Evolutionary conservation across 2,329 filamentous ascomycete genomes (phyloP).

Genomic region (Gaeumannomyces tritici): DNA sequence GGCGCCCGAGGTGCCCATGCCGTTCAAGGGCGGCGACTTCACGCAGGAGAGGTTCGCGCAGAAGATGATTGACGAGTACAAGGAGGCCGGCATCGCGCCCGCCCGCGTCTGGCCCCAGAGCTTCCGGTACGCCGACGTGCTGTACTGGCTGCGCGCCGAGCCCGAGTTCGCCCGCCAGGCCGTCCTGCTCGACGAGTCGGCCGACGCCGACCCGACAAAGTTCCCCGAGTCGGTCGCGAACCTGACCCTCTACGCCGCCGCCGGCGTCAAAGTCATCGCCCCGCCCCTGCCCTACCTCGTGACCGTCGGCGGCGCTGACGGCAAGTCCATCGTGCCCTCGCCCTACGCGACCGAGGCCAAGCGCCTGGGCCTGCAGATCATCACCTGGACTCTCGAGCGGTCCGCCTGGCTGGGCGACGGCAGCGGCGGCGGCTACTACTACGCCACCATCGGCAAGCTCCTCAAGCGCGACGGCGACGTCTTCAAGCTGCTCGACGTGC

Average conservation of each 20-base stretch:
- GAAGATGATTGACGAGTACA: slow-evolving; percentile 54
- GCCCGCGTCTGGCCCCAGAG: slow-evolving; percentile 53
- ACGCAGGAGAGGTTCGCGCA: slow-evolving; percentile 56
- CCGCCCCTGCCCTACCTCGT: slow-evolving; percentile 57
- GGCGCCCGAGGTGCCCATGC: slow-evolving; percentile 53
- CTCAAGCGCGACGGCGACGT: slow-evolving; percentile 57
- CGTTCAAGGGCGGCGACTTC: slow-evolving; percentile 48
- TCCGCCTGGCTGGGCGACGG: slow-evolving; percentile 48
- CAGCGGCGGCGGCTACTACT: slow-evolving; percentile 42
- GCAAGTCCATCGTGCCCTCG: slow-evolving; percentile 43
- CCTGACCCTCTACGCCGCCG: slow-evolving; percentile 42
- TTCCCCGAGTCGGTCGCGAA: slow-evolving; percentile 45
- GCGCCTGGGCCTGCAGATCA: slow-evolving; percentile 51
- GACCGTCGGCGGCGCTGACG: slow-evolving; percentile 30
- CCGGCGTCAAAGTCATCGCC: slow-evolving; percentile 52
- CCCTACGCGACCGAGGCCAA: slow-evolving; percentile 52
- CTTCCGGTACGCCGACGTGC: slow-evolving; percentile 53
- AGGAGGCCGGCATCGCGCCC: slow-evolving; percentile 38
- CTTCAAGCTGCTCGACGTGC: slow-evolving; percentile 55
- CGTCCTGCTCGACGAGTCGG: slow-evolving; percentile 55
- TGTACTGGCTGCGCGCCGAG: slow-evolving; percentile 56
- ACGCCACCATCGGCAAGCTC: slow-evolving; percentile 40
- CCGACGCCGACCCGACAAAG: slow-evolving; percentile 39
- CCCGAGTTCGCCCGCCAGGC: slow-evolving; percentile 53
- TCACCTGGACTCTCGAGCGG: slow-evolving; percentile 61